Conservation (phyloP, 768 basidiomycete species). For the Tricholomella constricta region DNA sequence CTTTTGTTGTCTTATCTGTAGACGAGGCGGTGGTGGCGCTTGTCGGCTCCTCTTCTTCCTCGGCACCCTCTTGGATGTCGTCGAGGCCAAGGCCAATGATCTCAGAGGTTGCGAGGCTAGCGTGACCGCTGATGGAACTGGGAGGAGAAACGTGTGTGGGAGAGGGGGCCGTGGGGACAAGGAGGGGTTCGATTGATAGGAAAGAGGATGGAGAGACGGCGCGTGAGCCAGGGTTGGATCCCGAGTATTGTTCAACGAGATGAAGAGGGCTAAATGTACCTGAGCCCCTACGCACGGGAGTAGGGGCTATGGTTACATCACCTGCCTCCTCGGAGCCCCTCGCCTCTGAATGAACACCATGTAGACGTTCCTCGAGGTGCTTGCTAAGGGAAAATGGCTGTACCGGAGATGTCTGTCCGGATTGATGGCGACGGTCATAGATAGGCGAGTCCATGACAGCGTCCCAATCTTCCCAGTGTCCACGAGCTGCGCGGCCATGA, state of each 20-base stretch:
- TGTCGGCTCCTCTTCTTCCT: constrained; percentile 50
- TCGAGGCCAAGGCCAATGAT: constrained; percentile 39
- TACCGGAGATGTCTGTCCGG: constrained; percentile 5
- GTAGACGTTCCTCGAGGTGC: neutral
- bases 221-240: neutral
- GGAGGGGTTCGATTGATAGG: constrained; percentile 55
- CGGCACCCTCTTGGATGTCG: constrained; percentile 65
- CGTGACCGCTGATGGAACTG: constrained; percentile 15
- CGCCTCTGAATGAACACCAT: neutral
- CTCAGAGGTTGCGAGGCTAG: constrained; percentile 24
- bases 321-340: neutral
- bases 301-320: neutral
- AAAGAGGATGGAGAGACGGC: constrained; percentile 16
- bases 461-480: constrained; percentile 50
- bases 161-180: constrained; percentile 33
- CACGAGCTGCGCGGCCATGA: constrained; percentile 37
- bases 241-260: neutral
- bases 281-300: neutral
- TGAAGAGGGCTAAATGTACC: neutral
- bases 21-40: constrained; percentile 8
- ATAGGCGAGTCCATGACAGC: constrained; percentile 47
- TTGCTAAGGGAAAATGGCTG: constrained; percentile 3
- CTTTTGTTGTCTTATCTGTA: constrained; percentile 20
- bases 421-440: constrained; percentile 18
- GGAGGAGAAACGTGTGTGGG: constrained; percentile 36